Conservation (phyloP, 495 filamentous ascomycete genomes). For the Lepidopterella palustris region DNA sequence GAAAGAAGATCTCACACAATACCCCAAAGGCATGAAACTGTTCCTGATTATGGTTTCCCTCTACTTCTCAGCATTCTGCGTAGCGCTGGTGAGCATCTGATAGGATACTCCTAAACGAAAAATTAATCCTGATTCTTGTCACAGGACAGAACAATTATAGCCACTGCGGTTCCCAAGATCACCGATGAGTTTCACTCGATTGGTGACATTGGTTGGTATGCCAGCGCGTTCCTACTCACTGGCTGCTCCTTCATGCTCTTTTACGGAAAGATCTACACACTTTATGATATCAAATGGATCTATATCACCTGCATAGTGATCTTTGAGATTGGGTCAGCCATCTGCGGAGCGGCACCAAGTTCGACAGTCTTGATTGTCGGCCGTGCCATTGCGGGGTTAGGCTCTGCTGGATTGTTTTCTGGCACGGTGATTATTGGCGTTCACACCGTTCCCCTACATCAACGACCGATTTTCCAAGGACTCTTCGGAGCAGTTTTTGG, state of each 20-base stretch:
- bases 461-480: conserved; percentile 67
- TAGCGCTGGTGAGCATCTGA: conserved; percentile 14
- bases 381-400: conserved; percentile 77
- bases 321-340: conserved; percentile 74
- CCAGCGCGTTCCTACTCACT: conserved; percentile 25
- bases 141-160: conserved; percentile 26
- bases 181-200: conserved; percentile 29
- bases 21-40: conserved; percentile 37
- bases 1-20: conserved; percentile 6
- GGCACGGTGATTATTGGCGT: conserved; percentile 78
- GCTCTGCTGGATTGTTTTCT: conserved; percentile 75
- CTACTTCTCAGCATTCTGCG: conserved; percentile 30
- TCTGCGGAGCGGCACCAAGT: conserved; percentile 72
- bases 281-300: conserved; percentile 62
- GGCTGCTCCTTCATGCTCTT: conserved; percentile 58
- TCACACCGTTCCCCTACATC: conserved; percentile 65
- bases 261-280: conserved; percentile 75
- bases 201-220: conserved; percentile 29
- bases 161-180: conserved; percentile 28
- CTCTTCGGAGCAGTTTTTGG: conserved; percentile 73
- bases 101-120: background rate
- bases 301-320: conserved; percentile 65
- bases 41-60: conserved; percentile 35
- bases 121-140: background rate
- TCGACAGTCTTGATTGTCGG: conserved; percentile 75